A percentile compares a stretch with the other conserved stretches of the same genome.
Conservation (phyloP, 2,329 filamentous ascomycete genomes). For the Didymella sp. region DNA sequence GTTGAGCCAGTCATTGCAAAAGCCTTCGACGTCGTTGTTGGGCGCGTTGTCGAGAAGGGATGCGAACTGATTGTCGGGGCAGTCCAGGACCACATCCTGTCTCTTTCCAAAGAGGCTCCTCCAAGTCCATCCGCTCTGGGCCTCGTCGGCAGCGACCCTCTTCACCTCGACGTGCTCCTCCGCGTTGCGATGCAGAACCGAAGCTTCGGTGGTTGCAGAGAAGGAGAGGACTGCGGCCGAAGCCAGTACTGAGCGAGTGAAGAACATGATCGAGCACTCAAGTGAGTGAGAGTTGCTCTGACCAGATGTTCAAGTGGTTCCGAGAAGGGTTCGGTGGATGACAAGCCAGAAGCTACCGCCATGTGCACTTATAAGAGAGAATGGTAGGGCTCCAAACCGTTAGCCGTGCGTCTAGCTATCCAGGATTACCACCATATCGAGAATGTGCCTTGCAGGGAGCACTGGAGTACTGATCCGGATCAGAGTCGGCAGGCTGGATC, state of each 20-base stretch:
- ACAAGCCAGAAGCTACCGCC: constrained; percentile 23
- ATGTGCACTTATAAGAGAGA: constrained; percentile 38
- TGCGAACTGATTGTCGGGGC: constrained; percentile 28
- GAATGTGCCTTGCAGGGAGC: constrained; percentile 48
- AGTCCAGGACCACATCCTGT: constrained; percentile 26
- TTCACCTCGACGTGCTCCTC: constrained; percentile 17
- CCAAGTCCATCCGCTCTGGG: constrained; percentile 17
- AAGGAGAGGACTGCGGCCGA: constrained; percentile 43
- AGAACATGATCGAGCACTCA: constrained; percentile 46
- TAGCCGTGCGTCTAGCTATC: constrained; percentile 37
- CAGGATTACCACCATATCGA: constrained; percentile 36
- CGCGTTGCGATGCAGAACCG: constrained; percentile 26
- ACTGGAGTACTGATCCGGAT: constrained; percentile 38
- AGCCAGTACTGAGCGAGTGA: constrained; percentile 43
- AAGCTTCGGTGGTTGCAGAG: constrained; percentile 27
- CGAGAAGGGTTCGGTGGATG: constrained; percentile 22
- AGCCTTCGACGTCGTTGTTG: constrained; percentile 22
- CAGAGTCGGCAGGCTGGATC: constrained; percentile 26
- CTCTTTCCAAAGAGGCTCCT: constrained; percentile 23
- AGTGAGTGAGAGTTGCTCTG: constrained; percentile 44
- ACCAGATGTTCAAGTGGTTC: constrained; percentile 30
- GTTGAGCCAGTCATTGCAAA: constrained; percentile 42
- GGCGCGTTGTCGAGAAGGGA: constrained; percentile 26
- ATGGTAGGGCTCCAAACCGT: constrained; percentile 12
- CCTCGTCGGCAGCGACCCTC: constrained; percentile 1